Percentiles rank a stretch among this genome's conserved stretches.
phyloP scores from a whole-genome alignment of 106 monocot species.

The Iris macrosiphon region DNA sequence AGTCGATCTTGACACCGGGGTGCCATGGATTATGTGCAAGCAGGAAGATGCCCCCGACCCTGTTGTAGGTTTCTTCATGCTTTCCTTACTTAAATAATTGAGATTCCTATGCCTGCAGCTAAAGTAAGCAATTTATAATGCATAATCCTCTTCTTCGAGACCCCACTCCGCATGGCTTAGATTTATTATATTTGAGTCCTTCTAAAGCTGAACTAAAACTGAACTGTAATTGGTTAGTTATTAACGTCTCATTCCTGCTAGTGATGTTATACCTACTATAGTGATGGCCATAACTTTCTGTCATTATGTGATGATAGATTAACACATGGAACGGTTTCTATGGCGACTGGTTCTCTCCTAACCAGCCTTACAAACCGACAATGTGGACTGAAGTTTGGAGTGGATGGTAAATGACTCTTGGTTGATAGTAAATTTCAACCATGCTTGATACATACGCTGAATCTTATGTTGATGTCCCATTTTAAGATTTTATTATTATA shows the following conservation, averaged over 20 bases:
- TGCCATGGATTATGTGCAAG: slow-evolving; percentile 99
- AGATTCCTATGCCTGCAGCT: not conserved
- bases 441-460: no score
- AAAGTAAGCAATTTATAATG: no score
- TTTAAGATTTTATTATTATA: not conserved
- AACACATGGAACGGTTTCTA: slow-evolving; percentile 97
- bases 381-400: slow-evolving; percentile 98
- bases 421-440: not conserved
- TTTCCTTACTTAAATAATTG: not conserved
- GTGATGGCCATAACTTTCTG: not conserved
- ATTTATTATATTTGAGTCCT: not conserved
- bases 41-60: slow-evolving; percentile 94
- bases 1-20: slow-evolving; percentile 54
- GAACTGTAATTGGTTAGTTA: slow-evolving; percentile 4
- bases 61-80: slow-evolving; percentile 55
- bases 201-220: not conserved
- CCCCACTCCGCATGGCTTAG: not conserved
- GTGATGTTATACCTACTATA: not conserved
- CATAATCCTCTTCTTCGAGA: no score
- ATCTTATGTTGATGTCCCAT: not conserved
- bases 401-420: slow-evolving; percentile 61
- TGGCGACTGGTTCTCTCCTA: slow-evolving; percentile 73
- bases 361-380: slow-evolving; percentile 66
- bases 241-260: not conserved
- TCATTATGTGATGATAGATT: slow-evolving; percentile 35